phyloP scores from a whole-genome alignment of 495 filamentous ascomycete species.

The Tirmania nivea region DNA sequence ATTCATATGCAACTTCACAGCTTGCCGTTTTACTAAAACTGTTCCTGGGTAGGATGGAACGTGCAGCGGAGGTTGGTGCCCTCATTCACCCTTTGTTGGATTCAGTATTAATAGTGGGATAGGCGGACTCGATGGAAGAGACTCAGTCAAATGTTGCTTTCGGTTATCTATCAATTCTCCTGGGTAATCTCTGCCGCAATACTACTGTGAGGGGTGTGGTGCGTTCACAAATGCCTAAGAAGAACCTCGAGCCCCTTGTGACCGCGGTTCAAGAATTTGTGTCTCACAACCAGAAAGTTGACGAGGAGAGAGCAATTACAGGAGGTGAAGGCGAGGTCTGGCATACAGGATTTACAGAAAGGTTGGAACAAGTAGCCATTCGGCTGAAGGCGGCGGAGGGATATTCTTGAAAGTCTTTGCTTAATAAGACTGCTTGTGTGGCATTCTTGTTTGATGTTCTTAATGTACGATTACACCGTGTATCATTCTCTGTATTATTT shows the following conservation, averaged over 20 bases:
- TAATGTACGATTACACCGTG: too few relatives aligned
- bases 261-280: conserved; percentile 74
- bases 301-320: conserved; percentile 28
- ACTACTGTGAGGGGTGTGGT: conserved; percentile 30
- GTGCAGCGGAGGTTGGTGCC: conserved; percentile 24
- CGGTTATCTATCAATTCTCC: conserved; percentile 70
- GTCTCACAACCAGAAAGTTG: conserved; percentile 51
- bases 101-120: conserved; percentile 1
- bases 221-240: conserved; percentile 30
- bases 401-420: too few relatives aligned
- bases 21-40: conserved; percentile 26
- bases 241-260: conserved; percentile 40
- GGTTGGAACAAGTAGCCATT: conserved; percentile 35
- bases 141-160: conserved; percentile 71
- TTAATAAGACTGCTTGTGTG: too few relatives aligned
- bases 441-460: not conserved
- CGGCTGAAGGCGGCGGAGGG: conserved; percentile 19
- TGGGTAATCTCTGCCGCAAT: conserved; percentile 56
- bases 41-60: conserved; percentile 22
- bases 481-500: too few relatives aligned
- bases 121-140: conserved; percentile 72
- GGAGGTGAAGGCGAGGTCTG: conserved; percentile 27
- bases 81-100: too few relatives aligned
- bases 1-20: too few relatives aligned
- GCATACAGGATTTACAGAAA: conserved; percentile 32